Conservation (phyloP, 306 rosid genomes). For the Cucumis hystrix region DNA sequence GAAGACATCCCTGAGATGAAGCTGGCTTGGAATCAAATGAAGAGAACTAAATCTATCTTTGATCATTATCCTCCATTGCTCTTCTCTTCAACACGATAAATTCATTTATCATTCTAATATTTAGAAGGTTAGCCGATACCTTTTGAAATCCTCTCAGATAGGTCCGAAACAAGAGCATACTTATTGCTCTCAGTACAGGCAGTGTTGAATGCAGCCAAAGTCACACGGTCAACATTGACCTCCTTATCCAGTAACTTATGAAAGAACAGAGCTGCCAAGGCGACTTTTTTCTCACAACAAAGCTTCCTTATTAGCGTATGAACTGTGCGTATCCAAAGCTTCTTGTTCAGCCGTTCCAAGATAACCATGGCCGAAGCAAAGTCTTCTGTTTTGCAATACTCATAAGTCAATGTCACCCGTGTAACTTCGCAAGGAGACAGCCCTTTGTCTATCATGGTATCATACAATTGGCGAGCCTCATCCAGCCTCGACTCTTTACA, state of each 20-base stretch:
- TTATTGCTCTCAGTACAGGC: conserved; percentile 76
- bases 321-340: conserved; percentile 58
- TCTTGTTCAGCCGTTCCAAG: conserved; percentile 54
- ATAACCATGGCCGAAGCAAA: conserved; percentile 31
- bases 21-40: background rate
- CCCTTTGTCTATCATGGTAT: conserved; percentile 61
- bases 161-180: conserved; percentile 64
- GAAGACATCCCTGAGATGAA: background rate
- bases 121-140: conserved; percentile 22
- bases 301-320: conserved; percentile 69
- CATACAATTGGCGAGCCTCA: conserved; percentile 50
- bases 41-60: background rate
- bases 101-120: background rate
- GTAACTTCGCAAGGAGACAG: conserved; percentile 80
- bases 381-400: conserved; percentile 61
- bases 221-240: conserved; percentile 44
- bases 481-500: conserved; percentile 61
- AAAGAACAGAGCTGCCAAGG: conserved; percentile 73
- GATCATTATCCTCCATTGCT: background rate
- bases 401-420: conserved; percentile 61
- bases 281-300: conserved; percentile 65
- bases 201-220: conserved; percentile 63
- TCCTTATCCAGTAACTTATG: conserved; percentile 60
- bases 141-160: conserved; percentile 45
- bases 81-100: background rate